Percentiles rank a stretch among this genome's conserved stretches.
These are phyloP conservation scores for Alternaria dauci DNA, from an alignment of 2,329 filamentous ascomycete genomes.

Conservation along the genomic window DNA sequence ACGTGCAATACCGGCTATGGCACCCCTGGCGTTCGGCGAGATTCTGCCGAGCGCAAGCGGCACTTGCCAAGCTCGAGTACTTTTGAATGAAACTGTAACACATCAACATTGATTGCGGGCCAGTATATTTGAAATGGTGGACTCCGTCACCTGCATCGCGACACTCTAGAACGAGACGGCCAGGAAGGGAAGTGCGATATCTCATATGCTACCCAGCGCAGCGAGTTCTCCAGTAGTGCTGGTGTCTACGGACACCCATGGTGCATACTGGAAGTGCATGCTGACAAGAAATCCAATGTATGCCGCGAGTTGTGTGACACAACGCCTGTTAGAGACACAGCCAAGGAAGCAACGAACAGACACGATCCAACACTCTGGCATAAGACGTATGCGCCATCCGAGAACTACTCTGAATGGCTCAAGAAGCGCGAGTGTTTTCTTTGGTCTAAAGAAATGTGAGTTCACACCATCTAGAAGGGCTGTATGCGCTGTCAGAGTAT, in stretches of 20 bases:
- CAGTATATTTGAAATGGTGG: not conserved
- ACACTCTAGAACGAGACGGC: not conserved
- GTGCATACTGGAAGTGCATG: not conserved
- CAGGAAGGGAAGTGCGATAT: not conserved
- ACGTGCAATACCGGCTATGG: constrained; percentile 7
- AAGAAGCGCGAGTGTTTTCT: not conserved
- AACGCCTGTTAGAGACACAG: not conserved
- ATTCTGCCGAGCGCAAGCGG: constrained; percentile 13
- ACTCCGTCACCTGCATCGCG: not conserved
- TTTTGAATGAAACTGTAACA: constrained; percentile 1
- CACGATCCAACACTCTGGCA: not conserved
- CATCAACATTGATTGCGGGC: constrained; percentile 9
- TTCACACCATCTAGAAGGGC: not conserved
- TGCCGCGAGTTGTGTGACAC: not conserved
- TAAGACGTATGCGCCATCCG: not conserved
- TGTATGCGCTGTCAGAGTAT: not conserved
- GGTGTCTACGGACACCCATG: not conserved
- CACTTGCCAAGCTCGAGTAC: not conserved
- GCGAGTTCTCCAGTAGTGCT: constrained; percentile 1
- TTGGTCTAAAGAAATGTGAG: not conserved
- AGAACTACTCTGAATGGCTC: not conserved
- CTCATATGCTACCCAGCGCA: constrained; percentile 4
- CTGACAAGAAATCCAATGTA: not conserved
- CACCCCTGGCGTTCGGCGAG: constrained; percentile 11
- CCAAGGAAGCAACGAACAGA: not conserved